Percentiles rank a stretch among this genome's conserved stretches.
Evolutionary conservation across 345 rosid species (phyloP).

Genomic region (Eucalyptus polybractea): DNA sequence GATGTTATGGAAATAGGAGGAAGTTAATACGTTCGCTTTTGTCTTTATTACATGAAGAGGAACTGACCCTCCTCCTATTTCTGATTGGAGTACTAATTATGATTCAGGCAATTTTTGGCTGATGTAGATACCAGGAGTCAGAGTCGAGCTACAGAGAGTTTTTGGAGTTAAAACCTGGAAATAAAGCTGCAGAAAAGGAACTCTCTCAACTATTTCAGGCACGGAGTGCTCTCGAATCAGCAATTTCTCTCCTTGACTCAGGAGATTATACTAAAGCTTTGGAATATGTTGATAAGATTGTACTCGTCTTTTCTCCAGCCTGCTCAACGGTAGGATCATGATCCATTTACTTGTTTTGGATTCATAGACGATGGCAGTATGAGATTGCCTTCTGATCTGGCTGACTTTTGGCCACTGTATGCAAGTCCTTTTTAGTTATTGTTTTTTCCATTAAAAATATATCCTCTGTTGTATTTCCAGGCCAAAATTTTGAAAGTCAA

Average conservation of each 20-base stretch:
- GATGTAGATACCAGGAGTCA: conserved; percentile 80
- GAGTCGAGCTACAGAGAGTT: conserved; percentile 56
- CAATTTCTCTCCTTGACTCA: conserved; percentile 50
- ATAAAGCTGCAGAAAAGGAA: conserved; percentile 72
- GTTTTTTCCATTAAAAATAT: neutral
- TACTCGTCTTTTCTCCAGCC: conserved; percentile 88
- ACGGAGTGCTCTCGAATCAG: conserved; percentile 66
- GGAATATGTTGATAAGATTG: conserved; percentile 83
- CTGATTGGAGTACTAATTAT: conserved; percentile 17
- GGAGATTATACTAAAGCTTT: conserved; percentile 59
- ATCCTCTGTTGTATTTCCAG: conserved; percentile 18
- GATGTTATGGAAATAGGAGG: neutral
- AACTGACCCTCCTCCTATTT: neutral
- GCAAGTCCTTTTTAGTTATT: neutral
- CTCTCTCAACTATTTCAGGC: conserved; percentile 91
- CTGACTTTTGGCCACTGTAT: neutral
- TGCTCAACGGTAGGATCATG: conserved; percentile 58
- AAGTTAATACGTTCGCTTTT: neutral
- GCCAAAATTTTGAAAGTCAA: conserved; percentile 78
- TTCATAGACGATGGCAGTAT: neutral
- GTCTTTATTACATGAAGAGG: neutral
- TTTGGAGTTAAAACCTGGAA: conserved; percentile 62
- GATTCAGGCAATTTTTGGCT: conserved; percentile 14
- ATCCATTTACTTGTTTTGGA: neutral
- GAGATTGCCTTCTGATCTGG: neutral